Conservation (phyloP, 1,284 basidiomycete species). For the Leucocoprinus gongylophorus region DNA sequence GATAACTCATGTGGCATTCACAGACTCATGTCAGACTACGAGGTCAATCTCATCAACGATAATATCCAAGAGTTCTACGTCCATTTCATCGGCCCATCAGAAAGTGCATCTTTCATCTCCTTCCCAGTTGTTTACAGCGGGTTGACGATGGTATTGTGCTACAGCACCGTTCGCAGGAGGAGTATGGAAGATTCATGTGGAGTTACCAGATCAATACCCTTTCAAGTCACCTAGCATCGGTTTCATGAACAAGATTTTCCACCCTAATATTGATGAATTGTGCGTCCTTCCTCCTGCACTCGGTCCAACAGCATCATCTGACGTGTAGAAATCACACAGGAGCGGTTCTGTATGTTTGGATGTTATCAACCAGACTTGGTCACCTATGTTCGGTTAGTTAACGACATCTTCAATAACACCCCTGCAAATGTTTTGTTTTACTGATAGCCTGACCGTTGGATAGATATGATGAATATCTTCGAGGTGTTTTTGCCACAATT, state of each 20-base stretch:
- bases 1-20: slow-evolving; percentile 5
- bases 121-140: slow-evolving; percentile 10
- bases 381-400: slow-evolving; percentile 90
- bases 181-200: slow-evolving; percentile 99
- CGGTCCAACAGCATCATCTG: not conserved
- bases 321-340: slow-evolving; percentile 34
- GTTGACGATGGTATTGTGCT: not conserved
- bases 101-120: slow-evolving; percentile 66
- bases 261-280: slow-evolving; percentile 97
- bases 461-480: slow-evolving; percentile 99
- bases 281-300: slow-evolving; percentile 32
- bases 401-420: not conserved
- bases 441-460: not conserved
- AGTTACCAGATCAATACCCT: slow-evolving; percentile 98
- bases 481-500: slow-evolving; percentile 97
- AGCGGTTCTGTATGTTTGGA: slow-evolving; percentile 94
- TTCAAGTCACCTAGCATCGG: slow-evolving; percentile 99
- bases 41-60: slow-evolving; percentile 96
- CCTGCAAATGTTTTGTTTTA: not conserved
- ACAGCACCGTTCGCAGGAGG: slow-evolving; percentile 93
- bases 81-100: slow-evolving; percentile 87
- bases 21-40: slow-evolving; percentile 95
- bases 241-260: slow-evolving; percentile 99
- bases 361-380: slow-evolving; percentile 99
- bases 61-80: slow-evolving; percentile 99